Base-by-base conservation (phyloP, 257 asterid genomes). In the Fraxinus anomala region DNA sequence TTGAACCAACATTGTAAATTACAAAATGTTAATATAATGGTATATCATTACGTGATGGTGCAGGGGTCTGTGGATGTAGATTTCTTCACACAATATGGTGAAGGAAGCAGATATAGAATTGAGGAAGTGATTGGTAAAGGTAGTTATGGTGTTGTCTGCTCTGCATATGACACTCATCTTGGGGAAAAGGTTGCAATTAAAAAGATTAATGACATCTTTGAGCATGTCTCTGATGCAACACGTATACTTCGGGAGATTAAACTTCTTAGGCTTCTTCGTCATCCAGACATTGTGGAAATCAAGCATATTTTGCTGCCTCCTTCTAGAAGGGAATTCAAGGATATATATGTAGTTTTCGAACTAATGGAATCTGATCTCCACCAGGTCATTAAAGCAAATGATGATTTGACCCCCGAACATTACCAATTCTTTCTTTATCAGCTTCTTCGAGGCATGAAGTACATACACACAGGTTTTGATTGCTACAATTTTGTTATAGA, bases 71-170 rank as follows among this genome's bases (percentile, higher is more conserved):
- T 75, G 31, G 99, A 94, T 72, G 80, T 92, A 61, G 99, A 92
- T 75, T 94, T 94, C 91, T 94, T 92, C 90, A 94, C 99, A 2
- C 96, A 94, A 75, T 94, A 94, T 75, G 99, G 99, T 49, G 99
- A 94, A 84, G 99, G 97, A 33, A 92, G 96, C 80, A 85, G 99
- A 81, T 94, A 92, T 70, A 91, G 59, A 88, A 91, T 94, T 31
- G 97, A 92, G 89, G 99, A 94, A 89, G 97, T 94, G 61, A 89
- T 94, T 39, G 99, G 99, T 28, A 94, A 94, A 88, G 99, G 99
- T 77, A 94, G 99, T 84, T 94, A 94, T 30, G 99, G 99, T 14
- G 97, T 94, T 14, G 99, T 94, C 69, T 92, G 97, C 90, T 93
- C 99, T 37, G 99, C 99, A 14, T 92, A 87, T 75, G 99, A 94